Conservation (phyloP, 352 stramenopile species). For the Phytophthora citrophthora region DNA sequence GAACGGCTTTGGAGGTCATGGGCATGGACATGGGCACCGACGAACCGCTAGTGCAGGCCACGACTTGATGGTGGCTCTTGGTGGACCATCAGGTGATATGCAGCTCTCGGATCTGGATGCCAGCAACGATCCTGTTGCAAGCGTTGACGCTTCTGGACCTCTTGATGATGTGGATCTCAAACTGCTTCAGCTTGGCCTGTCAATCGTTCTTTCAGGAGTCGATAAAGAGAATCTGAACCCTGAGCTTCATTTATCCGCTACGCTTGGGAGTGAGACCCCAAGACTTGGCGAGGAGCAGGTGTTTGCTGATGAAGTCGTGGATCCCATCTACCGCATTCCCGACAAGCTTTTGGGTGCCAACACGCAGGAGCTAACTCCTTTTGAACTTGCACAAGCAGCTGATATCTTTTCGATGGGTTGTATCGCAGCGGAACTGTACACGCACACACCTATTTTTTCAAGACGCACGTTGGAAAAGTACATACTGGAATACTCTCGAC, state of each 20-base stretch:
- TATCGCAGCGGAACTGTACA: conserved; percentile 77
- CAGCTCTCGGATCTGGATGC: conserved; percentile 53
- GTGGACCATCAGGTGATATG: conserved; percentile 28
- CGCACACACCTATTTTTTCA: conserved; percentile 62
- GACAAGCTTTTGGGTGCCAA: conserved; percentile 10
- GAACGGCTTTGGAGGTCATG: conserved; percentile 28
- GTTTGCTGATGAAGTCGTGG: conserved; percentile 50
- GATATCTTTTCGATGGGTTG: conserved; percentile 75
- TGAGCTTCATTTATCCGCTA: not conserved
- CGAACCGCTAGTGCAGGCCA: conserved; percentile 35
- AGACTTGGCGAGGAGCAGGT: conserved; percentile 13
- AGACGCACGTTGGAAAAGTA: conserved; percentile 52
- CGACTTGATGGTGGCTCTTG: conserved; percentile 32
- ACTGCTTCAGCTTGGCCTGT: conserved; percentile 56
- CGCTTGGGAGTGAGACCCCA: conserved; percentile 5
- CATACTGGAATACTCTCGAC: conserved; percentile 20
- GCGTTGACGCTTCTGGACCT: conserved; percentile 22
- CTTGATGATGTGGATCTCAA: conserved; percentile 72
- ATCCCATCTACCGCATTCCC: conserved; percentile 47
- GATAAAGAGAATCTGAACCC: conserved; percentile 12
- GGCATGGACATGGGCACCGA: conserved; percentile 22
- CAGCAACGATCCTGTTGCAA: conserved; percentile 7
- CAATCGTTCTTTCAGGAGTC: conserved; percentile 43
- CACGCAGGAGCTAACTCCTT: conserved; percentile 23
- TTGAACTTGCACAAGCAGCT: conserved; percentile 44